Conservation (phyloP, 1,284 basidiomycete genomes). For the Earliella scabrosa region DNA sequence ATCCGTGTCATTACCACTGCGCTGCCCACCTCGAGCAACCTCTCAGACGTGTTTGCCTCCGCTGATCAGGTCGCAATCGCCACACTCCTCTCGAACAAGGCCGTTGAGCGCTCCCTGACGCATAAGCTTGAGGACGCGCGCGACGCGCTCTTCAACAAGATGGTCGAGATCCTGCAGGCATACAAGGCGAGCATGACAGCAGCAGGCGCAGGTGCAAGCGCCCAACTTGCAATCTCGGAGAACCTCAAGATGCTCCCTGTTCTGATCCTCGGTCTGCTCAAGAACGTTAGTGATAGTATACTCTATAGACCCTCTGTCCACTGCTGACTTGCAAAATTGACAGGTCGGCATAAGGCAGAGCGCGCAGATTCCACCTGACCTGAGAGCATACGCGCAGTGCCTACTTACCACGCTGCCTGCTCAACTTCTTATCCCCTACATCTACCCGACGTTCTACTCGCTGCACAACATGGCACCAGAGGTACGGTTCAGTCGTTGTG, state of each 20-base stretch:
- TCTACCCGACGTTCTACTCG: slow-evolving; percentile 95
- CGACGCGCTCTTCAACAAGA: slow-evolving; percentile 88
- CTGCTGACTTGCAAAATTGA: not conserved
- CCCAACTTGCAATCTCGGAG: slow-evolving; percentile 90
- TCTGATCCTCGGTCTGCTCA: slow-evolving; percentile 87
- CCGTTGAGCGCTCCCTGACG: slow-evolving; percentile 90
- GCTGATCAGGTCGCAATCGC: slow-evolving; percentile 94
- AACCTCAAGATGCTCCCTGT: slow-evolving; percentile 96
- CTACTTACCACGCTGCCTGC: slow-evolving; percentile 91
- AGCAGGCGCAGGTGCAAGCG: slow-evolving; percentile 89
- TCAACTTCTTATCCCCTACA: slow-evolving; percentile 91
- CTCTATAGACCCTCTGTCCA: not conserved
- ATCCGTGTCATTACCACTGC: slow-evolving; percentile 96
- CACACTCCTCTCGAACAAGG: slow-evolving; percentile 94
- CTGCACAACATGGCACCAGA: slow-evolving; percentile 96
- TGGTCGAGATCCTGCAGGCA: slow-evolving; percentile 88
- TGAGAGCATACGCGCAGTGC: slow-evolving; percentile 94
- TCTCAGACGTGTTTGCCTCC: slow-evolving; percentile 94
- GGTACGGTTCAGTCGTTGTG: slow-evolving; percentile 45
- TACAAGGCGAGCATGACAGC: slow-evolving; percentile 99
- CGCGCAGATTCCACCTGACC: slow-evolving; percentile 94
- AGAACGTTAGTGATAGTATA: slow-evolving; percentile 70
- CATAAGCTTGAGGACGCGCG: slow-evolving; percentile 94
- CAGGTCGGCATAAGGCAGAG: slow-evolving; percentile 94
- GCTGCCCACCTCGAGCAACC: slow-evolving; percentile 89